Evolutionary conservation across 1,139 yeast genomes (phyloP).

Genomic region (Blastobotrys serpentis): DNA sequence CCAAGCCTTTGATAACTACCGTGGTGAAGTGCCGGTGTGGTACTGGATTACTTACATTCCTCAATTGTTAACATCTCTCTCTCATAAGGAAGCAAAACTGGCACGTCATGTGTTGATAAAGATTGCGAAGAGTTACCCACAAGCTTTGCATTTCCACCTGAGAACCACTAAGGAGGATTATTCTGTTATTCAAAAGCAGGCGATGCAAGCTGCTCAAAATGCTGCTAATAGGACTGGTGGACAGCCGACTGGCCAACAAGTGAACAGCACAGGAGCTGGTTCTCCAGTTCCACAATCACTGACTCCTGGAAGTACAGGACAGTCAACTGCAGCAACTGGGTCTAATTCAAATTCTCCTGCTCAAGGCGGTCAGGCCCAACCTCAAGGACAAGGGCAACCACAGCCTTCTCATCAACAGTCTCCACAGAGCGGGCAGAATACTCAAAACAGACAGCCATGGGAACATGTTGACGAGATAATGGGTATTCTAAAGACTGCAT

Average conservation of each 20-base stretch:
- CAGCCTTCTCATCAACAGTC: slow-evolving; percentile 15
- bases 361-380: slow-evolving; percentile 19
- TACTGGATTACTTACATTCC: slow-evolving; percentile 98
- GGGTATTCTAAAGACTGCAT: slow-evolving; percentile 93
- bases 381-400: slow-evolving; percentile 11
- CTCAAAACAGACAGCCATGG: slow-evolving; percentile 68
- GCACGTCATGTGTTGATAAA: slow-evolving; percentile 85
- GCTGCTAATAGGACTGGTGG: slow-evolving; percentile 20
- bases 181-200: slow-evolving; percentile 81
- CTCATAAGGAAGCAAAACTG: slow-evolving; percentile 85
- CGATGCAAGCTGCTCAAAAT: slow-evolving; percentile 51
- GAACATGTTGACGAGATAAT: slow-evolving; percentile 93
- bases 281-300: slow-evolving; percentile 8
- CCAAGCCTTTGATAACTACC: slow-evolving; percentile 84
- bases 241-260: background rate
- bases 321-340: slow-evolving; percentile 21
- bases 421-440: slow-evolving; percentile 23
- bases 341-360: slow-evolving; percentile 19
- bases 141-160: slow-evolving; percentile 92
- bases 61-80: slow-evolving; percentile 82
- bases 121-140: slow-evolving; percentile 96
- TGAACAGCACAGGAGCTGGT: slow-evolving; percentile 12
- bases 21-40: slow-evolving; percentile 99
- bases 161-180: slow-evolving; percentile 94
- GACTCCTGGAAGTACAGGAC: slow-evolving; percentile 15